Evolutionary conservation across 2,329 filamentous ascomycete genomes (phyloP), one percentile per base, ranked within the genome.

Genomic region (Cercospora sojina): DNA sequence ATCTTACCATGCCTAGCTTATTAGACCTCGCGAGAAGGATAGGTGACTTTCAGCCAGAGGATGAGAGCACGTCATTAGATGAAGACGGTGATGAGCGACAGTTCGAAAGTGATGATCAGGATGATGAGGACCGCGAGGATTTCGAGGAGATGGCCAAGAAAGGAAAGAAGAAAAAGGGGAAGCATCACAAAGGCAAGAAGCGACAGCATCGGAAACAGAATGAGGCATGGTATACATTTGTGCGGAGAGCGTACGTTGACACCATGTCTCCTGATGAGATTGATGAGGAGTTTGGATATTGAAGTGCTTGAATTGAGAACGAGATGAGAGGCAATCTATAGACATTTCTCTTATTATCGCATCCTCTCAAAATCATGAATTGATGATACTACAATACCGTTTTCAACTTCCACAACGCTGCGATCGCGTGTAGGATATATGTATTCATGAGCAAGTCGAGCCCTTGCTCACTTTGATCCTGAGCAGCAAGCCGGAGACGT

Each of bases 1-100:
- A 98, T 78, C 80, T 99, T 77, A 98, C 94, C 0, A 91, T 97
- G 61, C 85, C 87, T 69, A 96, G 88, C 76, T 91, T 91, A 76
- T 81, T 98, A 53, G 85, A 91, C 67, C 84, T 98, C 57, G 95
- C 95, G 10, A 87, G 89, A 69, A 85, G 89, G 63, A 96, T 98
- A 74, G 91, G 90, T 1, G 81, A 86, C 61, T 81, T 80, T 58
- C 79, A 77, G 64, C 75, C 79, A 0, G 69, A 73, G 53, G 64
- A 70, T 35, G 61, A 64, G 29, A 66, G 65, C 71, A 74, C 76
- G 5, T 64, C 73, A 25, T 49, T 38, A 23, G 73, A 74, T 20
- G 74, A 75, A 43, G 73, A 75, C 6, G 72, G 74, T 23, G 74
- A 77, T 12, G 67, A 72, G 5, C 78, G 75, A 10, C 64, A 67